phyloP scores from a whole-genome alignment of 345 rosid species.

The Microthlaspi erraticum region DNA sequence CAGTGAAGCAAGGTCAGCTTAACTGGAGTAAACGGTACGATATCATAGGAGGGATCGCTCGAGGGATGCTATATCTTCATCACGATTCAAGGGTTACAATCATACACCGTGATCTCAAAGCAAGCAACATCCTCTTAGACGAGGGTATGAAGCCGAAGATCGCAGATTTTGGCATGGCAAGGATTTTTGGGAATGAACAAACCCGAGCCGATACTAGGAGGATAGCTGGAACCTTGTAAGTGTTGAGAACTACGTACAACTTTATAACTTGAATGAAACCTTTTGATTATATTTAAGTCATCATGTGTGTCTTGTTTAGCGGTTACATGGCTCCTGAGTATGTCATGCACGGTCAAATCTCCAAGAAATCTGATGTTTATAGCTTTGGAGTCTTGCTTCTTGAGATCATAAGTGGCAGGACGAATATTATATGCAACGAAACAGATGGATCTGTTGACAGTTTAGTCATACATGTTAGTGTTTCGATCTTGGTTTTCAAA shows the following conservation, averaged over 20 bases:
- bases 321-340: constrained; percentile 49
- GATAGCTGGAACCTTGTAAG: constrained; percentile 33
- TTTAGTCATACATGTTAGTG: constrained; percentile 43
- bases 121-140: constrained; percentile 23
- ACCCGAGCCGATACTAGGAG: constrained; percentile 5
- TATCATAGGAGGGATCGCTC: constrained; percentile 14
- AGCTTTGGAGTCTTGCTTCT: constrained; percentile 31
- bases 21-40: constrained; percentile 23
- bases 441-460: constrained; percentile 10
- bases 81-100: constrained; percentile 10
- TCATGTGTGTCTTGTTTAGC: background rate
- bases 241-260: background rate
- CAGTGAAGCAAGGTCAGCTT: background rate
- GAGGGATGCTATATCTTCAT: constrained; percentile 24
- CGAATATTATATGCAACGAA: constrained; percentile 8
- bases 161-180: constrained; percentile 22
- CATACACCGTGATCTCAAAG: constrained; percentile 28
- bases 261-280: background rate
- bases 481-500: background rate
- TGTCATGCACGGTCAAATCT: constrained; percentile 36
- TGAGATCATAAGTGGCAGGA: constrained; percentile 43
- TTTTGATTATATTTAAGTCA: background rate
- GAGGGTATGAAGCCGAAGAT: constrained; percentile 3
- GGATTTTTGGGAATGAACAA: constrained; percentile 10
- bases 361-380: constrained; percentile 33